Percentiles rank a stretch among this genome's conserved stretches.
These are phyloP conservation scores for Corynascus novoguineensis DNA, from an alignment of 495 filamentous ascomycete genomes.

Conservation along the genomic window DNA sequence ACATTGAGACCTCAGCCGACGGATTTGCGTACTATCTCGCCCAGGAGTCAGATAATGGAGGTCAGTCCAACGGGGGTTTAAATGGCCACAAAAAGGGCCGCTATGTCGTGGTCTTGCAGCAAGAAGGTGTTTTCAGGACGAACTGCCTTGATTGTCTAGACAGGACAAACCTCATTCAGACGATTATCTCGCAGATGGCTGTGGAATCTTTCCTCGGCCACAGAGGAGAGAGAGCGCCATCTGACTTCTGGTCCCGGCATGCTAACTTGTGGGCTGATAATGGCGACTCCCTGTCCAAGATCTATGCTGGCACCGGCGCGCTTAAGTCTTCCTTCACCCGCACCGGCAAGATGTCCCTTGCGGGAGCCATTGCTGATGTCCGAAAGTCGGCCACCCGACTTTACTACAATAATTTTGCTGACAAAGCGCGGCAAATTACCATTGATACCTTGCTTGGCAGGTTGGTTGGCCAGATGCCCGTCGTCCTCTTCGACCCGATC, in stretches of 20 bases:
- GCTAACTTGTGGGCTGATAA: conserved; percentile 97
- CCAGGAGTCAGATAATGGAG: conserved; percentile 56
- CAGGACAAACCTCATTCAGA: conserved; percentile 93
- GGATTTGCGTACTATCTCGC: conserved; percentile 86
- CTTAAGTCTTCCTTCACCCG: conserved; percentile 95
- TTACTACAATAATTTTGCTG: conserved; percentile 95
- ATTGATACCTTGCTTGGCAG: conserved; percentile 88
- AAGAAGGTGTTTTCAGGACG: conserved; percentile 90
- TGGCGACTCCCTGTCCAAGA: conserved; percentile 88
- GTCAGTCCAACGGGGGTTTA: conserved; percentile 16
- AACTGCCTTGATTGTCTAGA: conserved; percentile 97
- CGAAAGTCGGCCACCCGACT: conserved; percentile 88
- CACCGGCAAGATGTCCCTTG: conserved; percentile 90
- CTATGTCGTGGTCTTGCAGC: conserved; percentile 71
- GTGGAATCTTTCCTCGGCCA: conserved; percentile 73
- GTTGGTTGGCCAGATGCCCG: conserved; percentile 73
- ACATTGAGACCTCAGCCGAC: conserved; percentile 70
- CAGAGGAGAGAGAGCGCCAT: conserved; percentile 55
- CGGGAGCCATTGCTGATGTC: conserved; percentile 89
- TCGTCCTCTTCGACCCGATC: conserved; percentile 86
- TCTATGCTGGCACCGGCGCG: conserved; percentile 94
- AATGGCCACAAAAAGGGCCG: conserved; percentile 34
- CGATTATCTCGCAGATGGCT: conserved; percentile 87
- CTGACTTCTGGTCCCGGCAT: conserved; percentile 87
- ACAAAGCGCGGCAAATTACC: conserved; percentile 87